phyloP scores from a whole-genome alignment of 2,329 filamentous ascomycete genomes.

The Fusarium transvaalense region DNA sequence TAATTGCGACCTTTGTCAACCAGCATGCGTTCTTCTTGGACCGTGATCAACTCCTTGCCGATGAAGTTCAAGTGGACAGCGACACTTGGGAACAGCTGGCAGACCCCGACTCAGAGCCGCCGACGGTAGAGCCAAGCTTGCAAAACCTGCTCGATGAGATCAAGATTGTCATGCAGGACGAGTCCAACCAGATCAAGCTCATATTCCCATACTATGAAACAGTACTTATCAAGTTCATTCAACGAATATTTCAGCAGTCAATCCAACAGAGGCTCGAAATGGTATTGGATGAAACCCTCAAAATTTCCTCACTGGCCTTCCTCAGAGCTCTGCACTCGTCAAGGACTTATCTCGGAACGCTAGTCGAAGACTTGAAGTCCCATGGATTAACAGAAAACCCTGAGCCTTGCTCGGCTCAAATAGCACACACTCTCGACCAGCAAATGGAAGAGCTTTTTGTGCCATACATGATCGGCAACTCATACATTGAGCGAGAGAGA shows the following conservation, averaged over 20 bases:
- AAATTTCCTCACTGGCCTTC: conserved; percentile 92
- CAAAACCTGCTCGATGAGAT: conserved; percentile 95
- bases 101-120: conserved; percentile 92
- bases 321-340: conserved; percentile 91
- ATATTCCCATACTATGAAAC: conserved; percentile 98
- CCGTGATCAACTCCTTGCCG: conserved; percentile 88
- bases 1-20: conserved; percentile 96
- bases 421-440: conserved; percentile 79
- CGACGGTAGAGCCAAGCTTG: conserved; percentile 89
- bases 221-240: conserved; percentile 91
- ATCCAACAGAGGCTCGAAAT: conserved; percentile 96
- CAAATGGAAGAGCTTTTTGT: conserved; percentile 83
- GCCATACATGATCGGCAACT: conserved; percentile 75
- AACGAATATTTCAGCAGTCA: conserved; percentile 97
- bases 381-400: conserved; percentile 97
- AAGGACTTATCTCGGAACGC: conserved; percentile 84
- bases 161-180: conserved; percentile 94
- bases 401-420: conserved; percentile 88
- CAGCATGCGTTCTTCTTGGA: conserved; percentile 99
- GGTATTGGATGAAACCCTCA: conserved; percentile 94
- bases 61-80: conserved; percentile 81
- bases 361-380: conserved; percentile 93
- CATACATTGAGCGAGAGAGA: conserved; percentile 77
- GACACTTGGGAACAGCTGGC: conserved; percentile 92
- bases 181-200: conserved; percentile 95